These are phyloP conservation scores for Meira nashicola DNA, from an alignment of 1,284 basidiomycete genomes.

Conservation along the genomic window DNA sequence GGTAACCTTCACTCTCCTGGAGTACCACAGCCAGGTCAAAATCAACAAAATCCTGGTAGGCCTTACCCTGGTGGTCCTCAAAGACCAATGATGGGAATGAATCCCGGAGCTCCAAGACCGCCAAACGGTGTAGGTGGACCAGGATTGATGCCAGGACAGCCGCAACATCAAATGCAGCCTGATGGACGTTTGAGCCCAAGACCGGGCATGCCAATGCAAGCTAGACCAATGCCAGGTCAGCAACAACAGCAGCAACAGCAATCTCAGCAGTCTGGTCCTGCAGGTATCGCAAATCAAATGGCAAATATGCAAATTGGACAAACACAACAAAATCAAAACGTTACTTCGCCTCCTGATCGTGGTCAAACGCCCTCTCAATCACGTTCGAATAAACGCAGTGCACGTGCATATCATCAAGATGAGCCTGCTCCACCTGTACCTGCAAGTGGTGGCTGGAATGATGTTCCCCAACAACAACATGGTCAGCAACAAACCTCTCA, in stretches of 20 bases:
- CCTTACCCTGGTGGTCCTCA: too few species aligned
- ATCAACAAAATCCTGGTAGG: too few species aligned
- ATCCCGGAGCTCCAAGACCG: too few species aligned
- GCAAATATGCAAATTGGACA: constrained; percentile 24
- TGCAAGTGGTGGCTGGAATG: constrained; percentile 34
- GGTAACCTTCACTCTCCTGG: too few species aligned
- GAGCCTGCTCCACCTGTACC: constrained; percentile 21
- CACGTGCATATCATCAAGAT: constrained; percentile 52
- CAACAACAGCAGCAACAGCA: constrained; percentile 7
- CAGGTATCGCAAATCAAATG: constrained; percentile 27
- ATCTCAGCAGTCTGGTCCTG: constrained; percentile 3
- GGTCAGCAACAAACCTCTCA: neutral
- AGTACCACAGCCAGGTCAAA: too few species aligned
- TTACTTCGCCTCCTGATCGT: constrained; percentile 15
- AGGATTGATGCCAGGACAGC: constrained; percentile 1
- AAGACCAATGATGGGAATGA: too few species aligned
- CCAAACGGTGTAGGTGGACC: neutral
- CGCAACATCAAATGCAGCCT: constrained; percentile 5
- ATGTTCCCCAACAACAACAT: constrained; percentile 31
- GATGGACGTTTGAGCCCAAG: constrained; percentile 4
- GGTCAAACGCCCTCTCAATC: constrained; percentile 18
- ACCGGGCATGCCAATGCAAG: constrained; percentile 10
- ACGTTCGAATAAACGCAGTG: constrained; percentile 44
- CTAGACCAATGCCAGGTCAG: constrained; percentile 19
- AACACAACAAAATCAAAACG: constrained; percentile 12